Percentiles rank a stretch among this genome's conserved stretches.
These are phyloP conservation scores for Sporisorium exsertum DNA, from an alignment of 1,284 basidiomycete genomes.

Conservation along the genomic window DNA sequence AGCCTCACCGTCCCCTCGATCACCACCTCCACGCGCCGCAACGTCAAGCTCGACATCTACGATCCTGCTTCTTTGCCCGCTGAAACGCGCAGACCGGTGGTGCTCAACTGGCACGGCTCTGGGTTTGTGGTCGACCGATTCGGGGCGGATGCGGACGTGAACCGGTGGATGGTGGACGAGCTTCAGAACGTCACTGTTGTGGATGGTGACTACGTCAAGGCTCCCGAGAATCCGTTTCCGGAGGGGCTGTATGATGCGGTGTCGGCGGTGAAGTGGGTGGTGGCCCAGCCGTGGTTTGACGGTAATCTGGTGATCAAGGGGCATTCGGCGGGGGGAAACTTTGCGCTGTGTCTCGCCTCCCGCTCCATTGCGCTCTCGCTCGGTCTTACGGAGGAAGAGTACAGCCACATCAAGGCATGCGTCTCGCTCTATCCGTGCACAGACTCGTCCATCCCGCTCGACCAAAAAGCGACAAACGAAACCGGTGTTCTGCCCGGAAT, in stretches of 20 bases:
- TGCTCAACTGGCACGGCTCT: conserved; percentile 48
- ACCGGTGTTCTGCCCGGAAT: conserved; percentile 16
- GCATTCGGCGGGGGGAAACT: conserved; percentile 35
- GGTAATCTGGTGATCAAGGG: conserved; percentile 35
- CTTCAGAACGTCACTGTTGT: conserved; percentile 26
- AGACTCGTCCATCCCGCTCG: conserved; percentile 27
- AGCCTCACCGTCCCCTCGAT: conserved; percentile 15
- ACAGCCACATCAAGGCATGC: conserved; percentile 31
- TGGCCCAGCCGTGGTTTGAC: conserved; percentile 37
- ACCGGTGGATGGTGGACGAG: conserved; percentile 31
- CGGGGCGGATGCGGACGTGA: conserved; percentile 31
- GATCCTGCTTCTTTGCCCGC: conserved; percentile 6
- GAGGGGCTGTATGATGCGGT: conserved; percentile 32
- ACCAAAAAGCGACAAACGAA: conserved; percentile 38
- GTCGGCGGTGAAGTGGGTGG: conserved; percentile 30
- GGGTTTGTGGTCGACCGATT: conserved; percentile 35
- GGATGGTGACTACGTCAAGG: conserved; percentile 44
- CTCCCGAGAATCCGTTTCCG: conserved; percentile 42
- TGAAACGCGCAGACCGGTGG: conserved; percentile 15
- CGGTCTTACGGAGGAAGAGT: conserved; percentile 30
- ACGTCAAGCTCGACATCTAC: conserved; percentile 31
- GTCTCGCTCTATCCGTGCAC: conserved; percentile 37
- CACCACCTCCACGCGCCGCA: conserved; percentile 9
- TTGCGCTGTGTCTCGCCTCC: conserved; percentile 24
- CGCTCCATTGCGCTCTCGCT: conserved; percentile 15